Percentiles rank a stretch among this genome's conserved stretches.
Conservation (phyloP, 2,329 filamentous ascomycete species). For the Talaromyces sp. region DNA sequence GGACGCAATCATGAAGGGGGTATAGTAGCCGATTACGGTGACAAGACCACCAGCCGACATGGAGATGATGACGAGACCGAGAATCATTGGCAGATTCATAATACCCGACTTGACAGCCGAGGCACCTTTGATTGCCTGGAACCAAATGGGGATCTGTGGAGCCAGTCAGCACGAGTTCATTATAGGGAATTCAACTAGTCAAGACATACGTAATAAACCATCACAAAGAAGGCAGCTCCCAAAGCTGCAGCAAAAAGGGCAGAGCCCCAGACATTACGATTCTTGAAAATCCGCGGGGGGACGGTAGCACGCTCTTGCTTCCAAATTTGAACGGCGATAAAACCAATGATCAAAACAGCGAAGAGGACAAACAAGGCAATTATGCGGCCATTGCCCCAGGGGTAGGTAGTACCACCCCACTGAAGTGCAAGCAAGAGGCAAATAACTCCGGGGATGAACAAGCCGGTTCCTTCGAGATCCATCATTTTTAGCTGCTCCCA, state of each 20-base stretch:
- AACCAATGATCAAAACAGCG: constrained; percentile 16
- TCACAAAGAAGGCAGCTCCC: constrained; percentile 32
- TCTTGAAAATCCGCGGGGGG: constrained; percentile 29
- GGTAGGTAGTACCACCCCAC: constrained; percentile 14
- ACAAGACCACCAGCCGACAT: constrained; percentile 24
- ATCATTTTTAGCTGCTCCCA: constrained; percentile 9
- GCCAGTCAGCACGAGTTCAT: constrained; percentile 3
- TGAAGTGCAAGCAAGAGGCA: constrained; percentile 16
- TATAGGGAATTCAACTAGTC: not conserved
- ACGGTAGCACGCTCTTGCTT: constrained; percentile 26
- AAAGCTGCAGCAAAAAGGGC: constrained; percentile 36
- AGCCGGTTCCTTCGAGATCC: constrained; percentile 11
- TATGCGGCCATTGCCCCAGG: constrained; percentile 13
- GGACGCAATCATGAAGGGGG: constrained; percentile 24
- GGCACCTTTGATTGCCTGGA: constrained; percentile 34
- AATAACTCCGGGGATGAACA: constrained; percentile 14
- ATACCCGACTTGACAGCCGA: constrained; percentile 34
- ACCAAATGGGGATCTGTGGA: constrained; percentile 21
- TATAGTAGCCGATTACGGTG: constrained; percentile 22
- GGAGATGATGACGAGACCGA: constrained; percentile 25
- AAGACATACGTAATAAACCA: constrained; percentile 26
- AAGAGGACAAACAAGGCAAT: constrained; percentile 16
- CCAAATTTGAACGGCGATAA: constrained; percentile 20
- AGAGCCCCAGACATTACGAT: constrained; percentile 32
- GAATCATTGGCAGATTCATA: constrained; percentile 39